Percentiles rank a stretch among this genome's conserved stretches.
phyloP scores from a whole-genome alignment of 495 filamentous ascomycete genomes.

The Aspergillus taichungensis region DNA sequence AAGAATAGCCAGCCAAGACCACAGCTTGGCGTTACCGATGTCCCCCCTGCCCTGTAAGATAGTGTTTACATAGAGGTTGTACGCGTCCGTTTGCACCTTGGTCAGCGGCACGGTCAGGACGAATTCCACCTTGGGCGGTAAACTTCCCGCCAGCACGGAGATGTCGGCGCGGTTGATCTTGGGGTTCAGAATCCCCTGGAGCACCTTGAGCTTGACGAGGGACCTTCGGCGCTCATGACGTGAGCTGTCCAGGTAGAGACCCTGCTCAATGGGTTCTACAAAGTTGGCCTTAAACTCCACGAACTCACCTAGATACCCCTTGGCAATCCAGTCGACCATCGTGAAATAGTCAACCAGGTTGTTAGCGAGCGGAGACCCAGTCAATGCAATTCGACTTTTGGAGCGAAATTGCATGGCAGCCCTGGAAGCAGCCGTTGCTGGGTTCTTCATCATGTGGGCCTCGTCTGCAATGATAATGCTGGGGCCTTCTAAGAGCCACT shows the following conservation, averaged over 20 bases:
- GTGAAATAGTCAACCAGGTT: conserved; percentile 72
- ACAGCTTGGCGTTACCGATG: conserved; percentile 21
- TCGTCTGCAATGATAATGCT: conserved; percentile 83
- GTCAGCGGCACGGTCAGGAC: conserved; percentile 66
- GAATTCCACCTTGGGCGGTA: conserved; percentile 74
- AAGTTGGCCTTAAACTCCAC: conserved; percentile 61
- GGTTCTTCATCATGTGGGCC: conserved; percentile 72
- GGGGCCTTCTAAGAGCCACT: conserved; percentile 48
- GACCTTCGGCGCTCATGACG: conserved; percentile 42
- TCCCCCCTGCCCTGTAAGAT: conserved; percentile 19
- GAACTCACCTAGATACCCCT: conserved; percentile 60
- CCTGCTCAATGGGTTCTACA: conserved; percentile 61
- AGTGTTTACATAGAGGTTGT: conserved; percentile 47
- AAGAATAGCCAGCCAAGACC: conserved; percentile 48
- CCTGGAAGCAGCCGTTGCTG: conserved; percentile 36
- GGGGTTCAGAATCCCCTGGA: conserved; percentile 63
- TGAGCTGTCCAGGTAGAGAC: conserved; percentile 57
- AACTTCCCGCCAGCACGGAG: conserved; percentile 49
- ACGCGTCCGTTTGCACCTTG: conserved; percentile 51
- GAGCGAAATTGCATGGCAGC: conserved; percentile 52
- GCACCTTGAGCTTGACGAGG: conserved; percentile 56
- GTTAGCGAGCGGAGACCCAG: conserved; percentile 80
- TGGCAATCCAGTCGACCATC: conserved; percentile 84
- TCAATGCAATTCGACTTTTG: conserved; percentile 71
- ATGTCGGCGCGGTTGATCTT: conserved; percentile 74